Evolutionary conservation across 305 asterid species (phyloP), one percentile per base, ranked within the genome.

Genomic region (Plantago rigida): DNA sequence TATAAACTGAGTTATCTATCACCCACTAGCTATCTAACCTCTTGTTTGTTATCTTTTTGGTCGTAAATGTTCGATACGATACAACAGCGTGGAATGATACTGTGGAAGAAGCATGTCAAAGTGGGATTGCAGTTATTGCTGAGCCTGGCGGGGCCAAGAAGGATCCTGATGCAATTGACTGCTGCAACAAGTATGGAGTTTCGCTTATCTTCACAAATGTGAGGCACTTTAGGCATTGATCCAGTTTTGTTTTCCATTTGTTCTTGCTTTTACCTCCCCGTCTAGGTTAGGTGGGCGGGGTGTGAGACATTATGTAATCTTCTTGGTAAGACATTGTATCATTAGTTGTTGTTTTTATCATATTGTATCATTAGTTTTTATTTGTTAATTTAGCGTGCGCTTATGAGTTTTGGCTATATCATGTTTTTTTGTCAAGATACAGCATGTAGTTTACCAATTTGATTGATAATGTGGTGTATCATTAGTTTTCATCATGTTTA

Each of bases 91-190:
- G 98, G 98, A 83, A 81, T 17, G 98, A 91, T 72, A 89, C 98
- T 9, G 98, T 91, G 47, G 98, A 91, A 79, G 98, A 91, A 79
- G 96, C 96, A 28, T 91, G 98, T 63, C 72, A 84, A 73, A 86
- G 88, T 51, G 98, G 96, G 52, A 54, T 91, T 6, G 60, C 83
- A 24, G 75, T 84, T 17, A 86, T 91, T 63, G 91, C 90, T 4
- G 98, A 91, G 71, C 98, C 98, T 1, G 96, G 98, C 22, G 98
- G 98, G 1, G 84, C 94, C 74, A 87, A 84, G 47, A 79, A 92
- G 78, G 98, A 91, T 29, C 70, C 55, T 41, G 98, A 88, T 72
- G 96, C 96, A 3, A 69, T 91, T 45, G 93, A 86, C 15, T 91
- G 96, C 71, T 91, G 98, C 59, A 83, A 91, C 81, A 91, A 86